Conservation (phyloP, 805 yeast species). For the Saccharomyces mikatae region DNA sequence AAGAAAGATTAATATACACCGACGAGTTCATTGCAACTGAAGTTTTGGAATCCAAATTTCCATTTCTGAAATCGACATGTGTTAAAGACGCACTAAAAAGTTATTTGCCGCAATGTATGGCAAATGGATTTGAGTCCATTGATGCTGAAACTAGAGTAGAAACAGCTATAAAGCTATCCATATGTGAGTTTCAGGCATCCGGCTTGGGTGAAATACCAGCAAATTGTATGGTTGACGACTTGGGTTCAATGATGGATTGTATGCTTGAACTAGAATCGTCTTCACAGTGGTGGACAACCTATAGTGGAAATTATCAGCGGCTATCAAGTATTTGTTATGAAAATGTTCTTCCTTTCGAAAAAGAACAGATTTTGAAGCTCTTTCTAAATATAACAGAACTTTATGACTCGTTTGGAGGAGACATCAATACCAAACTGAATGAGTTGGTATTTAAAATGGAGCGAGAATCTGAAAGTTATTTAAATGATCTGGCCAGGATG, state of each 20-base stretch:
- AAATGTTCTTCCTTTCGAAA: slow-evolving; percentile 43
- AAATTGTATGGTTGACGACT: slow-evolving; percentile 8
- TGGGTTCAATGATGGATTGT: slow-evolving; percentile 29
- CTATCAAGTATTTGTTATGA: slow-evolving; percentile 47
- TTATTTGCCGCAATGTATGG: slow-evolving; percentile 36
- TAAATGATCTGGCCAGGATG: slow-evolving; percentile 2
- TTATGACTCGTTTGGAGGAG: slow-evolving; percentile 11
- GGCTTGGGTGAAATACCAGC: slow-evolving; percentile 26
- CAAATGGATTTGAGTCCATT: slow-evolving; percentile 35
- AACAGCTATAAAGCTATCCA: slow-evolving; percentile 41
- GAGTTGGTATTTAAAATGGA: slow-evolving; percentile 6
- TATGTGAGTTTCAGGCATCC: slow-evolving; percentile 49
- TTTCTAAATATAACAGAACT: slow-evolving; percentile 41
- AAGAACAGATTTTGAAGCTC: slow-evolving; percentile 40
- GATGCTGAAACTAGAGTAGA: slow-evolving; percentile 29
- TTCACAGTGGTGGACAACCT: slow-evolving; percentile 68
- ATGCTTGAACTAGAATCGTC: slow-evolving; percentile 34
- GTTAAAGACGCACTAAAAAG: slow-evolving; percentile 34
- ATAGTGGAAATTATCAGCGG: slow-evolving; percentile 54
- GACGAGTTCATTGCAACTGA: neutral
- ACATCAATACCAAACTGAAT: slow-evolving; percentile 7
- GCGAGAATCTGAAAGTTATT: slow-evolving; percentile 4
- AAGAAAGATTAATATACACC: neutral
- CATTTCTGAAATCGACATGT: slow-evolving; percentile 27
- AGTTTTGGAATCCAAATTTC: slow-evolving; percentile 13